phyloP scores from a whole-genome alignment of 78 protist species.

The Dictyostelium purpureum region DNA sequence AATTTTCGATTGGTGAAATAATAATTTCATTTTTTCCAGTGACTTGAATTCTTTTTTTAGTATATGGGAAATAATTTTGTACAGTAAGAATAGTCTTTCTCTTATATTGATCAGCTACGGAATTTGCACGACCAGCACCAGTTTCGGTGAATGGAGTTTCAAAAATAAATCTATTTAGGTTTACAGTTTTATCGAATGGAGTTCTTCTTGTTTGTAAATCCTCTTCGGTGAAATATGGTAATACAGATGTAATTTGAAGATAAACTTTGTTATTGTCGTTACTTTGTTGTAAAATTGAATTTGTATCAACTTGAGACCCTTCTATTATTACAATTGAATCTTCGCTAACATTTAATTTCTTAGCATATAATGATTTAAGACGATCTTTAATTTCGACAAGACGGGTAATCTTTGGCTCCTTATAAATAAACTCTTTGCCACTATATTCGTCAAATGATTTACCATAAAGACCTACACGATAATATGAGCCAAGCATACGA shows the following conservation, averaged over 20 bases:
- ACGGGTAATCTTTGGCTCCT: constrained; percentile 73
- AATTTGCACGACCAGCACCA: constrained; percentile 71
- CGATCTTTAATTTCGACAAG: constrained; percentile 78
- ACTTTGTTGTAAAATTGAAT: neutral
- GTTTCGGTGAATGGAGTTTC: constrained; percentile 66
- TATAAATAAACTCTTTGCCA: constrained; percentile 69
- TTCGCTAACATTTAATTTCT: constrained; percentile 22
- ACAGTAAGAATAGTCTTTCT: constrained; percentile 62
- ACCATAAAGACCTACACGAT: constrained; percentile 79
- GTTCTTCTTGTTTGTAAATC: constrained; percentile 12
- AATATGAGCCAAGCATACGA: constrained; percentile 71
- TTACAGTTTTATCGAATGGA: constrained; percentile 26
- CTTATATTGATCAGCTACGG: constrained; percentile 60
- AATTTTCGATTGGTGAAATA: constrained; percentile 53
- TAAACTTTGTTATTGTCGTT: constrained; percentile 17
- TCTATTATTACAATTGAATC: constrained; percentile 42
- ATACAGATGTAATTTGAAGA: constrained; percentile 57
- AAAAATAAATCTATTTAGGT: constrained; percentile 46
- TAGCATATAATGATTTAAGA: constrained; percentile 48
- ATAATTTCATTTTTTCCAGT: constrained; percentile 40
- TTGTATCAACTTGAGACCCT: constrained; percentile 41
- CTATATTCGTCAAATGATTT: constrained; percentile 55
- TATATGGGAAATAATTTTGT: constrained; percentile 55
- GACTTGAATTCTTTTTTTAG: constrained; percentile 56
- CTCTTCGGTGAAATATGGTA: constrained; percentile 22